Percentiles rank a stretch among this genome's conserved stretches.
Evolutionary conservation across 352 stramenopile genomes (phyloP).

Genomic region (Globisporangium nagaii): DNA sequence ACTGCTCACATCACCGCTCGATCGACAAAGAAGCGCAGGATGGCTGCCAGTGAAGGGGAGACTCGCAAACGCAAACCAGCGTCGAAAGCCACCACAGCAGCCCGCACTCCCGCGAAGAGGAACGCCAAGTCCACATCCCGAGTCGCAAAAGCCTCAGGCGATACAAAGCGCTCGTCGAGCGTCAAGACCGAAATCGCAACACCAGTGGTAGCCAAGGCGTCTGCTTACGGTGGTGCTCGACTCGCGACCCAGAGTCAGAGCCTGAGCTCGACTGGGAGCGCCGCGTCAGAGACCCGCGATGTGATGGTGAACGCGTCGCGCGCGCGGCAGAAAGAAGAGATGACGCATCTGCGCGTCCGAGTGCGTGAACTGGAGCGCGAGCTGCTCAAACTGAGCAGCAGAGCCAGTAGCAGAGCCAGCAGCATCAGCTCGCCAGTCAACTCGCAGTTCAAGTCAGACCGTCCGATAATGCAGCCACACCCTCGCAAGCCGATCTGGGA

Average conservation of each 20-base stretch:
- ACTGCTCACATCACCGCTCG: not conserved
- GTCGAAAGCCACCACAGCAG: not conserved
- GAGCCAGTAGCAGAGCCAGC: not conserved
- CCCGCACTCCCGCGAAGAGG: too few species aligned
- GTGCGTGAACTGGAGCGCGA: constrained; percentile 39
- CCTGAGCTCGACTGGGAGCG: not conserved
- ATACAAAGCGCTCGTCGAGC: too few species aligned
- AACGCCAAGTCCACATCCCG: too few species aligned
- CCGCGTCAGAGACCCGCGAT: not conserved
- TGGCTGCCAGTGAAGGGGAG: too few species aligned
- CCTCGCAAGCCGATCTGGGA: constrained; percentile 26
- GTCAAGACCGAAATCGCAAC: too few species aligned
- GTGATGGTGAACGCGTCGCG: constrained; percentile 26
- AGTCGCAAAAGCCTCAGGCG: too few species aligned
- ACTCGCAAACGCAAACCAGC: too few species aligned
- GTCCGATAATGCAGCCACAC: too few species aligned
- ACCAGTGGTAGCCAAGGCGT: too few species aligned
- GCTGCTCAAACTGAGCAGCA: constrained; percentile 5
- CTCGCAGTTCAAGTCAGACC: not conserved
- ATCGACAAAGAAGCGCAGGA: not conserved
- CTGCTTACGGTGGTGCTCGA: too few species aligned
- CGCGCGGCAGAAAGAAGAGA: constrained; percentile 44
- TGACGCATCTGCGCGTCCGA: constrained; percentile 28
- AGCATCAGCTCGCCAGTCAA: too few species aligned
- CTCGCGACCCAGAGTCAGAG: too few species aligned